Evolutionary conservation across 176 grass and related monocot genomes (phyloP).

Genomic region (Saccharum officinarum): DNA sequence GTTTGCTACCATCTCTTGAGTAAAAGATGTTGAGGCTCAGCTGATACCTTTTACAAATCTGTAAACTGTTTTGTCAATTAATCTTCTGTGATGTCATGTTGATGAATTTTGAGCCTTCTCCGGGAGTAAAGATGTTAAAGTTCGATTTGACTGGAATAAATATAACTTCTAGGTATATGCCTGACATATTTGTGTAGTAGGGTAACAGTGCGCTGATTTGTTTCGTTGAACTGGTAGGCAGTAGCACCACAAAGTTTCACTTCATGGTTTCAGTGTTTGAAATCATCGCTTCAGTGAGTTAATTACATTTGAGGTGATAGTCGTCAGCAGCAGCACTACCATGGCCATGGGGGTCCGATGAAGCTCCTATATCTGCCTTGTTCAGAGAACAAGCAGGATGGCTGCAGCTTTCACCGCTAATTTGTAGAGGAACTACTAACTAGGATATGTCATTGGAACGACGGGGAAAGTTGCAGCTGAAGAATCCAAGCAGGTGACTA

Average conservation of each 20-base stretch:
- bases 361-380: neutral
- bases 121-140: neutral
- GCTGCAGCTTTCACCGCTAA: neutral
- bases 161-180: neutral
- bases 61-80: neutral
- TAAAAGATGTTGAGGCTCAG: neutral
- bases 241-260: neutral
- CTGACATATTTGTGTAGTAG: neutral
- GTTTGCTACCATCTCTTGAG: neutral
- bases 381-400: neutral
- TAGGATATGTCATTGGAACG: neutral
- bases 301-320: neutral
- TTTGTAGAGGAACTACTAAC: neutral
- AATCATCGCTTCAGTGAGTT: neutral
- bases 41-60: neutral
- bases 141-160: neutral
- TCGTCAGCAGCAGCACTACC: neutral
- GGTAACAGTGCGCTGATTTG: neutral
- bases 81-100: slow-evolving; percentile 1
- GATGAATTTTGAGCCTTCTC: neutral
- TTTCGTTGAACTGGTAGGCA: neutral
- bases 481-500: neutral
- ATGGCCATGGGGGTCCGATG: neutral
- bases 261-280: too few species aligned
- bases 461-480: neutral